A percentile compares a stretch with the other conserved stretches of the same genome.
phyloP scores from a whole-genome alignment of 78 protist genomes.

The Speleostelium caveatum region DNA sequence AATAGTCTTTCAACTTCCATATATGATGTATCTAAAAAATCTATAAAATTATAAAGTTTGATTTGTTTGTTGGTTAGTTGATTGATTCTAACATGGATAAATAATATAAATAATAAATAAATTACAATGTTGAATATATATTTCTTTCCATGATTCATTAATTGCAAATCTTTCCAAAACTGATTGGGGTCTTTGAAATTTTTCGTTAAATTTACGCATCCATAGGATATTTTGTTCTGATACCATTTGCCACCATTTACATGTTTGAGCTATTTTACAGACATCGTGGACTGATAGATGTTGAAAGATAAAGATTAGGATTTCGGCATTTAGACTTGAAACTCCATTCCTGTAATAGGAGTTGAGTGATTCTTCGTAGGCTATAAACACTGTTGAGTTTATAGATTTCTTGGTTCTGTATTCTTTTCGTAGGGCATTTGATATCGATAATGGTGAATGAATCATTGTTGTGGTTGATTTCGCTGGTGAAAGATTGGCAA shows the following conservation, averaged over 20 bases:
- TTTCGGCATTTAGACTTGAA: constrained; percentile 15
- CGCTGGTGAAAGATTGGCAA: constrained; percentile 15
- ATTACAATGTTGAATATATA: constrained; percentile 70
- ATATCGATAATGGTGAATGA: neutral
- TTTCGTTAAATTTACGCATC: constrained; percentile 22
- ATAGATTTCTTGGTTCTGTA: too few species aligned
- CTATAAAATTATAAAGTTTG: neutral
- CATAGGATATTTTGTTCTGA: constrained; percentile 67
- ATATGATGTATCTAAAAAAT: constrained; percentile 53
- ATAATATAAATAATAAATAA: neutral
- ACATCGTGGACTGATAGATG: constrained; percentile 25
- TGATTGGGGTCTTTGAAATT: constrained; percentile 40
- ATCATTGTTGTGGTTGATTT: constrained; percentile 30
- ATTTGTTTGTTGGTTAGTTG: neutral
- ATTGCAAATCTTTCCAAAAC: constrained; percentile 21
- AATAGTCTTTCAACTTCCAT: constrained; percentile 60
- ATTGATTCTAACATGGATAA: too few species aligned
- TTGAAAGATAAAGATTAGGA: constrained; percentile 38
- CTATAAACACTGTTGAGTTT: constrained; percentile 8
- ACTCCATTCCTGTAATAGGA: constrained; percentile 15
- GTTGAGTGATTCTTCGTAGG: constrained; percentile 24
- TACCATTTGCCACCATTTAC: constrained; percentile 67
- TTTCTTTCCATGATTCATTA: constrained; percentile 61
- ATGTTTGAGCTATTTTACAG: constrained; percentile 41
- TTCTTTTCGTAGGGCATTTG: too few species aligned